Evolutionary conservation across 352 stramenopile species (phyloP), one percentile per base, ranked within the genome.

Genomic region (Globisporangium radiosum): DNA sequence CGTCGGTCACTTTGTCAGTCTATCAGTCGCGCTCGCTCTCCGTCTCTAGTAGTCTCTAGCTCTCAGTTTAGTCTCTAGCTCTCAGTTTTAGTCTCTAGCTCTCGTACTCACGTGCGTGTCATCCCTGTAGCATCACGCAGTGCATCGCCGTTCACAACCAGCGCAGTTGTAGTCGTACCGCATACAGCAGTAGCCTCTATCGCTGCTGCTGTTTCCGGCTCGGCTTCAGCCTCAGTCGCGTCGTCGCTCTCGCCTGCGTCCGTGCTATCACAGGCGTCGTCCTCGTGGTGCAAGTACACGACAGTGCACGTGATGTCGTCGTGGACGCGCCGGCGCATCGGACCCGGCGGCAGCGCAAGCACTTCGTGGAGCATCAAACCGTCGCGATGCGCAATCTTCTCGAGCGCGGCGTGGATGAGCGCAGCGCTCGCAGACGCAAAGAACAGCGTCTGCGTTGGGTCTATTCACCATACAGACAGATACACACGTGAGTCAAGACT

Each of bases 261-360:
- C 11, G 54, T 37, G 17, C 58, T 47, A 15, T 59, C n/a, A 39
- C 52, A 56, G 42, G 63, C 53, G 48, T n/a, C 15, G 48, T n/a
- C 15, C 13, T 43, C 25, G 47, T 72, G 65, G 42, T 63, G 59
- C 47, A 92, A 78, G 38, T 78, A 82, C 11, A 92, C 66, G 39
- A 92, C 79, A 2, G 83, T 92, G 59, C 83, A 92, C 4, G 81
- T 91, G 39, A 92, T 88, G 37, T 92, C 83, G 59, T 92, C 83
- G 47, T 92, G 81, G 33, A 88, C 78, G 36, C 75, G 73, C 57
- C 83, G 67, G 25, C 78, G 73, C 4, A 72, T 71, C 2, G 70
- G 59, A 7, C 81, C 83, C 57, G 73, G 66, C 0, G 77, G 56
- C 7, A 90, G 66, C 11, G 77, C 69, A 47, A 91, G 70, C 13